phyloP scores from a whole-genome alignment of 2,329 filamentous ascomycete genomes.

The Aspergillus neoniger region DNA sequence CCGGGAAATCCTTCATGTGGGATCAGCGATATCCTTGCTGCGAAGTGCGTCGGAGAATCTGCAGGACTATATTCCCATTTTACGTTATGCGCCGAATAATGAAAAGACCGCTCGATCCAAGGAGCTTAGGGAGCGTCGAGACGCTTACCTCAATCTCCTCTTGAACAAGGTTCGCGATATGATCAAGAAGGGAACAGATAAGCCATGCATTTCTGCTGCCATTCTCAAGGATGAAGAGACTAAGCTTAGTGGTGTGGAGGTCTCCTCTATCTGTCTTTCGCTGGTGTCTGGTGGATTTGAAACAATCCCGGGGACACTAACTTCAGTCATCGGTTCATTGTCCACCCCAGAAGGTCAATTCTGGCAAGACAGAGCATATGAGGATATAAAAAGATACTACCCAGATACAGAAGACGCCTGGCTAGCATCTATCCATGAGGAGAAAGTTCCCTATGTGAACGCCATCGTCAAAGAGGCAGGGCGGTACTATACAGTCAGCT shows the following conservation, averaged over 20 bases:
- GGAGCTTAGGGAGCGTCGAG: conserved; percentile 64
- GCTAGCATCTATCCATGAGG: conserved; percentile 66
- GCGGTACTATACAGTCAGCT: conserved; percentile 73
- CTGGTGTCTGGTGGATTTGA: conserved; percentile 77
- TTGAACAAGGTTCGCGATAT: conserved; percentile 57
- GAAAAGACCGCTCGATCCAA: conserved; percentile 59
- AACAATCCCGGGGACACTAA: conserved; percentile 72
- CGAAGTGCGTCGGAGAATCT: conserved; percentile 74
- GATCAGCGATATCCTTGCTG: conserved; percentile 69
- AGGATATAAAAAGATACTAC: conserved; percentile 67
- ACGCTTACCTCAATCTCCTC: conserved; percentile 61
- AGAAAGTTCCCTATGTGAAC: conserved; percentile 71
- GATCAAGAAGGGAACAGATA: conserved; percentile 61
- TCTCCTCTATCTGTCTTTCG: conserved; percentile 73
- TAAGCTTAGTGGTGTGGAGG: conserved; percentile 66
- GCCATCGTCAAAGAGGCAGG: conserved; percentile 74
- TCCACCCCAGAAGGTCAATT: conserved; percentile 62
- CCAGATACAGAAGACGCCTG: conserved; percentile 65
- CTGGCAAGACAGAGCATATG: conserved; percentile 67
- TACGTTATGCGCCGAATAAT: conserved; percentile 60
- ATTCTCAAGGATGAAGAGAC: conserved; percentile 67
- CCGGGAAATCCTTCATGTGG: conserved; percentile 70
- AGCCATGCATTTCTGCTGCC: conserved; percentile 64
- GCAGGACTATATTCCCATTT: conserved; percentile 72
- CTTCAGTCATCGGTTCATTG: conserved; percentile 71